Evolutionary conservation across 257 asterid species (phyloP).

Genomic region (Thymus quinquecostatus): DNA sequence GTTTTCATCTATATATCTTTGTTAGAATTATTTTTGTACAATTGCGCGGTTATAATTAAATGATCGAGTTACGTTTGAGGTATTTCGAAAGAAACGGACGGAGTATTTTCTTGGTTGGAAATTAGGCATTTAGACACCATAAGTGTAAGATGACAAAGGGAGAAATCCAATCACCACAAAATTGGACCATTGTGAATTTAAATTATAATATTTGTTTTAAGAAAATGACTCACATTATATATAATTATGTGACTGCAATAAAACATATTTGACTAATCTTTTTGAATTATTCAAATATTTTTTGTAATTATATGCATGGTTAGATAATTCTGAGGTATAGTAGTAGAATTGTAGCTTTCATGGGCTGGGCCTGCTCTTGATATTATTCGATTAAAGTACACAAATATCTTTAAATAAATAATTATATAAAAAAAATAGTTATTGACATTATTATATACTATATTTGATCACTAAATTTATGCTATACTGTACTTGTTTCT

Average conservation of each 20-base stretch:
- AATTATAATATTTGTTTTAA: constrained; percentile 22
- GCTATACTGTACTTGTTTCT: constrained; percentile 7
- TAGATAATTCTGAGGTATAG: constrained; percentile 22
- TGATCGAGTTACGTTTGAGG: constrained; percentile 15
- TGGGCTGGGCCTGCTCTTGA: constrained; percentile 41
- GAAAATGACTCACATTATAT: constrained; percentile 29
- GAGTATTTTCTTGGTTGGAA: constrained; percentile 11
- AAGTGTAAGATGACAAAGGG: constrained; percentile 30
- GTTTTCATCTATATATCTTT: not conserved
- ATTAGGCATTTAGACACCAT: constrained; percentile 16
- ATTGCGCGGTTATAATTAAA: not conserved
- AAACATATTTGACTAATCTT: constrained; percentile 17
- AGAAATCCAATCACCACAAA: constrained; percentile 25
- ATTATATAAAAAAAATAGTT: not conserved
- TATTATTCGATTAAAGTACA: not conserved
- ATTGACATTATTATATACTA: not conserved
- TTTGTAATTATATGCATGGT: constrained; percentile 16
- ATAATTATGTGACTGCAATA: constrained; percentile 5
- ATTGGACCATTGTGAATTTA: constrained; percentile 20
- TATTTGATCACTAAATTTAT: constrained; percentile 27
- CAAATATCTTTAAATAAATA: not conserved
- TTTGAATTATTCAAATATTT: constrained; percentile 15
- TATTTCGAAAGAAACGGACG: not conserved
- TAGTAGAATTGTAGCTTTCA: constrained; percentile 16
- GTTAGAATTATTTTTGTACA: not conserved